phyloP scores from a whole-genome alignment of 129 eudicot genomes.

The Tagetes erecta region DNA sequence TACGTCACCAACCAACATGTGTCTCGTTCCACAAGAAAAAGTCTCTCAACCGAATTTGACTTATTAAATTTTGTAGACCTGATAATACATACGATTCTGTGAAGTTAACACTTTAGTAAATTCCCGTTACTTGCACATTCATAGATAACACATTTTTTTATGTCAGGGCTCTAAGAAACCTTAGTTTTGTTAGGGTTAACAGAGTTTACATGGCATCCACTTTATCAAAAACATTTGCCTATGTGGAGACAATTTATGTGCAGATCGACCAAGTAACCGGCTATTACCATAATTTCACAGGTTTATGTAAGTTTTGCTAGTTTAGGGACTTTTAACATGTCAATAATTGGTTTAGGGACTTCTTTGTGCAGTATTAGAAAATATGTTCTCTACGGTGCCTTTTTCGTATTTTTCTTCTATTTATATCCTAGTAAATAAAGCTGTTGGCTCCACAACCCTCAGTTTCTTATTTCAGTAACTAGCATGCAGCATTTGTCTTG shows the following conservation, averaged over 20 bases:
- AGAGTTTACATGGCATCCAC: background rate
- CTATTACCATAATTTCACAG: background rate
- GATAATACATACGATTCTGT: background rate
- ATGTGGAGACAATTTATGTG: background rate
- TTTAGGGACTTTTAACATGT: background rate
- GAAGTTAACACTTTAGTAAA: background rate
- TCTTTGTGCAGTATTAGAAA: background rate
- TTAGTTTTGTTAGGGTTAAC: slow-evolving; percentile 7
- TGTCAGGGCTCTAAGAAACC: slow-evolving; percentile 1
- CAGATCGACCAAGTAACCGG: background rate
- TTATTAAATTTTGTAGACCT: background rate
- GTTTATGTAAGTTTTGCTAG: background rate
- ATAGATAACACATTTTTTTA: background rate
- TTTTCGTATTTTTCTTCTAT: background rate
- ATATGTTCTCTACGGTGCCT: background rate
- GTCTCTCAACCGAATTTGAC: background rate
- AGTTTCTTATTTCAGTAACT: background rate
- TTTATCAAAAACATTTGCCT: background rate
- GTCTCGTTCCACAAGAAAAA: background rate
- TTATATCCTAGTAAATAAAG: background rate
- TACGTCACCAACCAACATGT: background rate
- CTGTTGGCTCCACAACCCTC: background rate
- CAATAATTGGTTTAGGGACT: background rate
- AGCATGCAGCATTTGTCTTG: slow-evolving; percentile 1
- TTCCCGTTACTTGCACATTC: background rate